These are phyloP conservation scores for Mycena olivaceomarginata DNA, from an alignment of 768 basidiomycete genomes.

Conservation along the genomic window DNA sequence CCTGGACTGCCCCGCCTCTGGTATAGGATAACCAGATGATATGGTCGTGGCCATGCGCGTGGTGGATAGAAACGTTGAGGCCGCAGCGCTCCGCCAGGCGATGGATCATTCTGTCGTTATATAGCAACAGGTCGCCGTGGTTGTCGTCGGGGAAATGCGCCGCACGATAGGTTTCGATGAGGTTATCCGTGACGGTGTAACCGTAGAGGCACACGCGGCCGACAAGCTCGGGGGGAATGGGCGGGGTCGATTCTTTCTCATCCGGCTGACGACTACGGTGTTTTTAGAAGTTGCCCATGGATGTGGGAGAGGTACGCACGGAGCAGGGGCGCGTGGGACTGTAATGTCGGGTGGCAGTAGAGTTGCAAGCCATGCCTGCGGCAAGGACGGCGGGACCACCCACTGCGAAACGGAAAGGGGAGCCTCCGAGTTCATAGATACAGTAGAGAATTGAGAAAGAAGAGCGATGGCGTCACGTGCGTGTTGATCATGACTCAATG, in stretches of 20 bases:
- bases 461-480: too few relatives aligned
- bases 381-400: too few relatives aligned
- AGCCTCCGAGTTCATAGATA: too few relatives aligned
- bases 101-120: neutral
- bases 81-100: neutral
- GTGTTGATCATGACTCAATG: too few relatives aligned
- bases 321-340: too few relatives aligned
- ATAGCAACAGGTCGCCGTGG: neutral
- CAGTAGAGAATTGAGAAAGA: too few relatives aligned
- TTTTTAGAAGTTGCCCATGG: too few relatives aligned
- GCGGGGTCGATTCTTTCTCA: slow-evolving; percentile 20
- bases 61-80: slow-evolving; percentile 12
- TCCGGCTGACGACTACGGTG: too few relatives aligned
- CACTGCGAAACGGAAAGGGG: too few relatives aligned
- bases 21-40: slow-evolving; percentile 28
- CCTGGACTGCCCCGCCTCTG: slow-evolving; percentile 26
- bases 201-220: slow-evolving; percentile 29
- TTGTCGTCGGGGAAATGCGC: slow-evolving; percentile 1
- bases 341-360: too few relatives aligned
- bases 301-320: too few relatives aligned
- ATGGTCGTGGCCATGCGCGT: neutral
- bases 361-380: too few relatives aligned
- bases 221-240: slow-evolving; percentile 21
- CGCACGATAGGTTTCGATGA: slow-evolving; percentile 16
- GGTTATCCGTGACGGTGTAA: slow-evolving; percentile 17